phyloP scores from a whole-genome alignment of 1,284 basidiomycete species.

The Clitocybe nebularis region DNA sequence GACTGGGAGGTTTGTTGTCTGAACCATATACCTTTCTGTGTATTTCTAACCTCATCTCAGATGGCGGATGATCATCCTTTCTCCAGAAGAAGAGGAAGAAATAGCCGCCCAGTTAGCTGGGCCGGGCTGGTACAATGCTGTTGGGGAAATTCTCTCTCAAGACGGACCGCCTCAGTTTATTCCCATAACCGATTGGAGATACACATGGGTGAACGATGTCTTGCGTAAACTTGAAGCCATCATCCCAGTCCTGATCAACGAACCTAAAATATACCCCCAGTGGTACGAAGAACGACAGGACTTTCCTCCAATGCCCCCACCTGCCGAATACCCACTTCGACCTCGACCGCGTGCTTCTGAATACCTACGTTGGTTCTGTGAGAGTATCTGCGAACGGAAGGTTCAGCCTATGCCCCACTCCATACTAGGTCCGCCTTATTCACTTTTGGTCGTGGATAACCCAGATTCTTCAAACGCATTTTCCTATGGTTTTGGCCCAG shows the following conservation, averaged over 20 bases:
- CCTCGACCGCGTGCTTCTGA: constrained; percentile 71
- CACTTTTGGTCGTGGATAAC: constrained; percentile 78
- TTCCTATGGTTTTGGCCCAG: constrained; percentile 87
- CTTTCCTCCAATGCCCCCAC: constrained; percentile 64
- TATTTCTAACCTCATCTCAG: constrained; percentile 34
- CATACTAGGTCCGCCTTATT: constrained; percentile 81
- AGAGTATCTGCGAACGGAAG: constrained; percentile 41
- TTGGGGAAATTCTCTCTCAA: constrained; percentile 71
- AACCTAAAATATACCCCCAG: constrained; percentile 46
- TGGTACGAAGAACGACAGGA: constrained; percentile 53
- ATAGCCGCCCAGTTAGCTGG: constrained; percentile 77
- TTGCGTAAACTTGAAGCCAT: constrained; percentile 69
- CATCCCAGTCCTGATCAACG: constrained; percentile 61
- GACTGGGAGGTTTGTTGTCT: constrained; percentile 64
- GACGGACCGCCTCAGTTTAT: constrained; percentile 64
- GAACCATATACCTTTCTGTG: background rate
- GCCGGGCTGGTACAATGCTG: constrained; percentile 80
- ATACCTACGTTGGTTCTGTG: constrained; percentile 52
- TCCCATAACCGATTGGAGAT: constrained; percentile 77
- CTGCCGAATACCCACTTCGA: constrained; percentile 64
- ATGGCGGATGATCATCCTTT: constrained; percentile 83
- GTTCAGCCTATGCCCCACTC: constrained; percentile 45
- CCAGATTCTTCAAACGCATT: constrained; percentile 81
- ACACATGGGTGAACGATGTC: constrained; percentile 75
- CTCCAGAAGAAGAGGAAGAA: constrained; percentile 86